These are phyloP conservation scores for Urochloa ruziziensis DNA, from an alignment of 176 grass and related monocot genomes.

Conservation along the genomic window DNA sequence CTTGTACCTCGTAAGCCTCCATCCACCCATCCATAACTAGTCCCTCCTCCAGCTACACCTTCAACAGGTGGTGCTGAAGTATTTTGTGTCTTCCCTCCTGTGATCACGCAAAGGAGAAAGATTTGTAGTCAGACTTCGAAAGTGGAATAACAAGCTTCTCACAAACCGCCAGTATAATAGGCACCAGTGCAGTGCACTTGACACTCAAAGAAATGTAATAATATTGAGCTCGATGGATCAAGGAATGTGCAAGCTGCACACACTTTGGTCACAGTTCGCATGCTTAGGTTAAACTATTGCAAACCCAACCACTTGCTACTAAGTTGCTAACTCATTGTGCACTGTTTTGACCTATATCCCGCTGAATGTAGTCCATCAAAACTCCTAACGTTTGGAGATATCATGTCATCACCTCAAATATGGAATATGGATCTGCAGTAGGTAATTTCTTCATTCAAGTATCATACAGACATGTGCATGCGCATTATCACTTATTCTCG, in stretches of 20 bases:
- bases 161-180: background rate
- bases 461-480: background rate
- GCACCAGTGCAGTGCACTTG: background rate
- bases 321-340: background rate
- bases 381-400: background rate
- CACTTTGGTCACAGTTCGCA: background rate
- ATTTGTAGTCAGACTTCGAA: conserved; percentile 10
- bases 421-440: background rate
- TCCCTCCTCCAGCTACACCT: conserved; percentile 96
- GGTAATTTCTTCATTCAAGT: background rate
- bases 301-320: background rate
- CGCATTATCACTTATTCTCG: too few relatives aligned
- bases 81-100: conserved; percentile 48
- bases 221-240: background rate
- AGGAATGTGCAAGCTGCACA: background rate
- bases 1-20: conserved; percentile 46
- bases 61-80: conserved; percentile 71
- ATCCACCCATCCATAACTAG: conserved; percentile 92
- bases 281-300: background rate
- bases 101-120: background rate
- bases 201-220: background rate
- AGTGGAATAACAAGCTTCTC: too few relatives aligned
- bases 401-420: background rate
- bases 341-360: background rate
- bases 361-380: conserved; percentile 3